phyloP scores from a whole-genome alignment of 257 asterid species.

The Scutellaria minor region DNA sequence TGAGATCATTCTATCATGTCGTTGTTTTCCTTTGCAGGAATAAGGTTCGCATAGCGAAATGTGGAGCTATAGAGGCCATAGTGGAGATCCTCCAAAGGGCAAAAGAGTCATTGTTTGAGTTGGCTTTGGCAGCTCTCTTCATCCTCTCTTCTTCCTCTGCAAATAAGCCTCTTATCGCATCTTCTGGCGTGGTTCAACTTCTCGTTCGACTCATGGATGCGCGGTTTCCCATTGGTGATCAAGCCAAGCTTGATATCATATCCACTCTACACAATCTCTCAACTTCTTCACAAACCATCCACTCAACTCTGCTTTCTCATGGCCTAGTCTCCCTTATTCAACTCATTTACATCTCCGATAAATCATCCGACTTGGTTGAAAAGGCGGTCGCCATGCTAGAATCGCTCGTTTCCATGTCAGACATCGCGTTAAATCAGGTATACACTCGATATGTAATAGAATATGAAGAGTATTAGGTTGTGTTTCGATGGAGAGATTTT shows the following conservation, averaged over 20 bases:
- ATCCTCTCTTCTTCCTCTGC: conserved; percentile 64
- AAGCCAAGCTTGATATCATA: conserved; percentile 58
- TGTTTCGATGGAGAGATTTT: no score
- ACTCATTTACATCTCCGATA: conserved; percentile 38
- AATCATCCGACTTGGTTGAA: conserved; percentile 54
- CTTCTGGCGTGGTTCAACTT: conserved; percentile 55
- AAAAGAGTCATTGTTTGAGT: conserved; percentile 46
- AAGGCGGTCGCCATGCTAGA: conserved; percentile 56
- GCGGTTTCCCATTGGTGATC: conserved; percentile 41
- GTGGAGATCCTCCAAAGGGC: conserved; percentile 48
- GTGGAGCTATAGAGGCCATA: conserved; percentile 57
- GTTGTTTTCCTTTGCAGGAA: conserved; percentile 48
- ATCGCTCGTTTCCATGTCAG: conserved; percentile 52
- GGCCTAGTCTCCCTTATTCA: conserved; percentile 45
- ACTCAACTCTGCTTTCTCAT: conserved; percentile 49
- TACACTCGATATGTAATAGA: no score
- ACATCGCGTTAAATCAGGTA: conserved; percentile 49
- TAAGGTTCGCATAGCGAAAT: conserved; percentile 52
- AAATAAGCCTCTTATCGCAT: conserved; percentile 57
- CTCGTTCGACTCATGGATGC: conserved; percentile 48
- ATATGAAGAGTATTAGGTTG: no score
- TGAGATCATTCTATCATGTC: not conserved
- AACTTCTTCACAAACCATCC: conserved; percentile 48
- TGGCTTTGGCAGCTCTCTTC: conserved; percentile 57
- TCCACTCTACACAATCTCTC: conserved; percentile 70